Evolutionary conservation across 768 basidiomycete genomes (phyloP).

Genomic region (Tulasnella sp.): DNA sequence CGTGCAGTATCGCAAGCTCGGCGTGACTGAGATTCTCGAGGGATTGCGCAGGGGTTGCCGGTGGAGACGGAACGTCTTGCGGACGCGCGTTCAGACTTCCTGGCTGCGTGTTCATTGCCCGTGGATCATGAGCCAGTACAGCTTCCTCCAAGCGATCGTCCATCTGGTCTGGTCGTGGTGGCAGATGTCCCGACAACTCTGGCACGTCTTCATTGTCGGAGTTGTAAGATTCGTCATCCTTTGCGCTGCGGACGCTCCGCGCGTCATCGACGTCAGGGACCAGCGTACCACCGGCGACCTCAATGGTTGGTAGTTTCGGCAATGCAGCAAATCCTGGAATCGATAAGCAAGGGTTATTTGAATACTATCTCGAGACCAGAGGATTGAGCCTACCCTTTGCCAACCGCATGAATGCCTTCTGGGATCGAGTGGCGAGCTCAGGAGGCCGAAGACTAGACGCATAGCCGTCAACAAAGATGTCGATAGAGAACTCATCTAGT

Average conservation of each 20-base stretch:
- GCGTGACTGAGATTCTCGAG: conserved; percentile 5
- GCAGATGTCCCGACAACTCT: conserved; percentile 44
- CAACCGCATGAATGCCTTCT: conserved; percentile 68
- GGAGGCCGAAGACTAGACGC: conserved; percentile 58
- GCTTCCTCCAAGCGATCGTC: conserved; percentile 50
- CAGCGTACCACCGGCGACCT: conserved; percentile 27
- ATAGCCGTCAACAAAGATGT: conserved; percentile 73
- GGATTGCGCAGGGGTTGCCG: too few species aligned
- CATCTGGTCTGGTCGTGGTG: conserved; percentile 58
- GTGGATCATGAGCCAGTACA: background rate
- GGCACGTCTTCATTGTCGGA: conserved; percentile 49
- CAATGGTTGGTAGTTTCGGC: conserved; percentile 51
- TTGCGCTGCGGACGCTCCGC: conserved; percentile 1
- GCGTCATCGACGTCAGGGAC: conserved; percentile 13
- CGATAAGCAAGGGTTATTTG: background rate
- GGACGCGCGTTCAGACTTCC: background rate
- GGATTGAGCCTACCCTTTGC: conserved; percentile 58
- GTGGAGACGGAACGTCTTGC: background rate
- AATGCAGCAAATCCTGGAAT: conserved; percentile 65
- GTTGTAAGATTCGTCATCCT: conserved; percentile 6
- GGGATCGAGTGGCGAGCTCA: conserved; percentile 64
- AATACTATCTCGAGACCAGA: background rate
- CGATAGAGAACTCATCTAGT: conserved; percentile 57
- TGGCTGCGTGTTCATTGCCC: conserved; percentile 5
- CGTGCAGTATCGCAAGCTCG: conserved; percentile 56